Conservation (phyloP, 2,329 filamentous ascomycete genomes). For the Coniochaeta sp. region DNA sequence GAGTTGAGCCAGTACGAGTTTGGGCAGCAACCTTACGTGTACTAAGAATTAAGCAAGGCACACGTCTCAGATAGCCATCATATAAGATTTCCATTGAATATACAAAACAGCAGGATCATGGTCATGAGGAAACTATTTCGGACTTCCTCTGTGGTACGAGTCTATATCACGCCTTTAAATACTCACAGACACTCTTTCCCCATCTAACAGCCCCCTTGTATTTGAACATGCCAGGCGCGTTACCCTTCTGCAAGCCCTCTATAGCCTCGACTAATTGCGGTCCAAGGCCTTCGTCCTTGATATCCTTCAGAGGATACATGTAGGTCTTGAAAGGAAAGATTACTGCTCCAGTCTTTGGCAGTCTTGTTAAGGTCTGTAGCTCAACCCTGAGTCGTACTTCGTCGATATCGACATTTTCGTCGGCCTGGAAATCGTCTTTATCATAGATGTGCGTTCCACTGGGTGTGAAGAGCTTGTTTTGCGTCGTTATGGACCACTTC, state of each 20-base stretch:
- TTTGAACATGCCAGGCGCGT: constrained; percentile 44
- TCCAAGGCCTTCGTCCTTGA: constrained; percentile 42
- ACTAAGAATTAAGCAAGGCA: too few species aligned
- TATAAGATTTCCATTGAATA: too few species aligned
- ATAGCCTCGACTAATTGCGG: constrained; percentile 41
- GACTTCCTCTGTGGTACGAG: not conserved
- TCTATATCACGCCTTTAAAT: constrained; percentile 25
- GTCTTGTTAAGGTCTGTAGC: constrained; percentile 41
- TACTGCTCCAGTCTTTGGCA: constrained; percentile 37
- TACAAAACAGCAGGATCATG: too few species aligned
- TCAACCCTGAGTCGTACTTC: constrained; percentile 37
- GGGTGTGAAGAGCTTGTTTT: constrained; percentile 31
- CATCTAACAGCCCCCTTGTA: constrained; percentile 44
- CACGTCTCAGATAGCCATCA: too few species aligned
- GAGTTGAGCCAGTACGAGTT: too few species aligned
- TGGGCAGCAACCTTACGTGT: too few species aligned
- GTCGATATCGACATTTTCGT: constrained; percentile 29
- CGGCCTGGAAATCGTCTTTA: constrained; percentile 22
- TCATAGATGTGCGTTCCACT: constrained; percentile 28
- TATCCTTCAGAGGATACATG: constrained; percentile 37
- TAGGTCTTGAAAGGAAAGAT: constrained; percentile 52
- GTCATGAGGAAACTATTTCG: too few species aligned
- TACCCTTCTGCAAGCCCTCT: constrained; percentile 41
- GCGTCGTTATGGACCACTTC: constrained; percentile 42
- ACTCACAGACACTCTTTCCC: constrained; percentile 38